phyloP scores from a whole-genome alignment of 345 rosid species.

The Mercurialis annua region DNA sequence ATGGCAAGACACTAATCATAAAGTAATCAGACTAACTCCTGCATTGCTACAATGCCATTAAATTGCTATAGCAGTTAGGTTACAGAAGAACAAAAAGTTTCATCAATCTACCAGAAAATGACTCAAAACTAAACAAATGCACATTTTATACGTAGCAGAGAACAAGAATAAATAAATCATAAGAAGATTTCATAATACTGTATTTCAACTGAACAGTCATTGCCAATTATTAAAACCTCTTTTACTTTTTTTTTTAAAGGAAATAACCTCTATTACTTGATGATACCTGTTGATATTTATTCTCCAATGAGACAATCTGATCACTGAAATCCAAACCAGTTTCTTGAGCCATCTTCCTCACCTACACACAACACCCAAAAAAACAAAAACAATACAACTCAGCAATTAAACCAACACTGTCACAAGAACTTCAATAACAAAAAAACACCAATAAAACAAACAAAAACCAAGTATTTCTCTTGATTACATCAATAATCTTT shows the following conservation, averaged over 20 bases:
- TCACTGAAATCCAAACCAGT: constrained; percentile 91
- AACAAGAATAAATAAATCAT: not conserved
- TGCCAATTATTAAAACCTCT: not conserved
- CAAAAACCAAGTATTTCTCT: not conserved
- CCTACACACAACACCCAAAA: constrained; percentile 51
- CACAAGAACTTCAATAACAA: not conserved
- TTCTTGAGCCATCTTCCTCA: constrained; percentile 86
- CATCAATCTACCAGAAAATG: not conserved
- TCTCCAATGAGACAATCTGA: constrained; percentile 75
- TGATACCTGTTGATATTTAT: constrained; percentile 74
- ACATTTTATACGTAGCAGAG: too few relatives aligned
- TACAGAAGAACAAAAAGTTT: not conserved
- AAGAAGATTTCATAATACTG: not conserved
- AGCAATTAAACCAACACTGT: not conserved
- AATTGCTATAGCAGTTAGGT: not conserved
- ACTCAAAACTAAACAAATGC: not conserved
- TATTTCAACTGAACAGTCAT: not conserved
- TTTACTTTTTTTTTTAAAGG: too few relatives aligned
- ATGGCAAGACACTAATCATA: not conserved
- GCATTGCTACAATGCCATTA: not conserved
- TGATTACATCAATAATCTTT: constrained; percentile 82
- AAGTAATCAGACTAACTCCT: too few relatives aligned
- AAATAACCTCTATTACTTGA: not conserved
- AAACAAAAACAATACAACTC: constrained; percentile 5
- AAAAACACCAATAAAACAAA: too few relatives aligned